These are phyloP conservation scores for Earliella scabrosa DNA, from an alignment of 1,284 basidiomycete genomes.

Conservation along the genomic window DNA sequence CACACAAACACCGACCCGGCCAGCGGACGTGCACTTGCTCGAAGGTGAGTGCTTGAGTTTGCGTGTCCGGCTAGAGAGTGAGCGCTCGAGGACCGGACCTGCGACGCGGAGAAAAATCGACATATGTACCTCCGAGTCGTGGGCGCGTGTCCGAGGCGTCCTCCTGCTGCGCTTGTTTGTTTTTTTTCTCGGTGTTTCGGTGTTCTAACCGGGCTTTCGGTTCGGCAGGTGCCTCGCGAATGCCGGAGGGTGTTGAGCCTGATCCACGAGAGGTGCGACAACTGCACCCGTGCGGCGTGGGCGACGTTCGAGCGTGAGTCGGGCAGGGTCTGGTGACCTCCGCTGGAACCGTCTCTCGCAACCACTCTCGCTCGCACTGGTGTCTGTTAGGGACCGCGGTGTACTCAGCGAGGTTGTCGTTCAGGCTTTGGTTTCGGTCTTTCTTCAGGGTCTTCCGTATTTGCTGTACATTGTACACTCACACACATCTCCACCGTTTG, in stretches of 20 bases:
- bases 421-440: not conserved
- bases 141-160: no score
- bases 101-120: no score
- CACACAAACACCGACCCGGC: conserved; percentile 32
- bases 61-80: no score
- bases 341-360: not conserved
- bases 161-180: no score
- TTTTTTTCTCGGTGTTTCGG: not conserved
- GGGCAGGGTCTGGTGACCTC: conserved; percentile 24
- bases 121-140: no score
- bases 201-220: conserved; percentile 1
- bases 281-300: conserved; percentile 34
- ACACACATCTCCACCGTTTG: conserved; percentile 2
- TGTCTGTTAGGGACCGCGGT: not conserved
- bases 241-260: conserved; percentile 34
- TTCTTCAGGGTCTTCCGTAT: no score
- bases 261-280: conserved; percentile 35
- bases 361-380: not conserved
- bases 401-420: not conserved
- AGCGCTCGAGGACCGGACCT: no score
- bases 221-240: conserved; percentile 30
- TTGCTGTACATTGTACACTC: not conserved
- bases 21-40: conserved; percentile 32
- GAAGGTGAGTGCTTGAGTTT: conserved; percentile 26
- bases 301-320: conserved; percentile 34